These are phyloP conservation scores for Pseudogymnoascus sp. DNA, from an alignment of 2,329 filamentous ascomycete species.

Conservation along the genomic window DNA sequence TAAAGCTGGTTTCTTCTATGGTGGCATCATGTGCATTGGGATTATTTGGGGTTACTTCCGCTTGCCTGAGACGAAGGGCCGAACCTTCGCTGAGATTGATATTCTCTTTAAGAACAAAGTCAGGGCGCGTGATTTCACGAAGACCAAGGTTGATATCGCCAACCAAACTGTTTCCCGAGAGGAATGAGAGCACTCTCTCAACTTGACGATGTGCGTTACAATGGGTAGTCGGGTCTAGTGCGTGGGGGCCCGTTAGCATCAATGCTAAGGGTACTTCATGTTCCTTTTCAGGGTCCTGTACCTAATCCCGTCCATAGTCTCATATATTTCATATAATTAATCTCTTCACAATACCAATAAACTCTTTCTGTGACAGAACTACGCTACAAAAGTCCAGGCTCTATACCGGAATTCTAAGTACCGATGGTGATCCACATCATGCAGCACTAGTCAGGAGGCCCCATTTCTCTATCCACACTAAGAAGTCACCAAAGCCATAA, in stretches of 20 bases:
- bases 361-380: background rate
- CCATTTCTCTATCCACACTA: background rate
- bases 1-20: slow-evolving; percentile 36
- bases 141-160: slow-evolving; percentile 27
- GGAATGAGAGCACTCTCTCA: background rate
- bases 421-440: background rate
- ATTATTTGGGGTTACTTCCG: slow-evolving; percentile 37
- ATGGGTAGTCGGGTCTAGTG: background rate
- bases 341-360: background rate
- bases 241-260: background rate
- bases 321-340: background rate
- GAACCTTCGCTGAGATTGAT: slow-evolving; percentile 36
- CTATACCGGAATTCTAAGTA: background rate
- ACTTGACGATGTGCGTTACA: background rate
- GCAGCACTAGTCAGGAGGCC: slow-evolving; percentile 1
- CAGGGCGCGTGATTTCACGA: slow-evolving; percentile 32
- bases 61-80: slow-evolving; percentile 36
- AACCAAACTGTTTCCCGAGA: slow-evolving; percentile 8
- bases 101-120: slow-evolving; percentile 35
- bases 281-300: background rate
- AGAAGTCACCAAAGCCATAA: background rate
- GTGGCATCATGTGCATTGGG: slow-evolving; percentile 29
- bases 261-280: background rate
- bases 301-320: background rate
- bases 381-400: background rate